Percentiles rank a stretch among this genome's conserved stretches.
phyloP scores from a whole-genome alignment of 768 basidiomycete species.

The Wakefieldia striispora region DNA sequence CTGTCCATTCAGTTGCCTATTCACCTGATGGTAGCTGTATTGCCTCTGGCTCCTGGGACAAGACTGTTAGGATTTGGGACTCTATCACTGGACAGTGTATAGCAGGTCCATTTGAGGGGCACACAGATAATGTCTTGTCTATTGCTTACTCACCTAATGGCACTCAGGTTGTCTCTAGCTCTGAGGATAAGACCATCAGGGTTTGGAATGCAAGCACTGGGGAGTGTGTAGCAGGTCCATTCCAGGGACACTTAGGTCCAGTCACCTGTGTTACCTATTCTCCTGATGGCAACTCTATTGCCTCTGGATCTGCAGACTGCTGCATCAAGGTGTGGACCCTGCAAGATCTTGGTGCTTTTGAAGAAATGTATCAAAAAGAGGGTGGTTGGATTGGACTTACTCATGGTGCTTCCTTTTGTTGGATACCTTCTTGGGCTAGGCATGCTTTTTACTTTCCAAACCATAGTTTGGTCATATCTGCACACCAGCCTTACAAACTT shows the following conservation, averaged over 20 bases:
- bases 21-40: constrained; percentile 23
- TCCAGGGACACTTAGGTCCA: constrained; percentile 7
- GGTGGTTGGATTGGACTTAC: constrained; percentile 19
- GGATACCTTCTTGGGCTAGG: constrained; percentile 20
- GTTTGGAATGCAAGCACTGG: constrained; percentile 18
- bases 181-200: constrained; percentile 15
- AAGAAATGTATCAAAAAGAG: constrained; percentile 7
- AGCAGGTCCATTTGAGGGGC: constrained; percentile 19
- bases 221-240: constrained; percentile 15
- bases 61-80: constrained; percentile 23
- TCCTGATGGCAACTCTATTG: constrained; percentile 13
- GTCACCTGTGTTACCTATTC: constrained; percentile 14
- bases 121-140: constrained; percentile 10
- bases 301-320: constrained; percentile 15
- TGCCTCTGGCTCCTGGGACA: constrained; percentile 26
- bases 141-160: constrained; percentile 23
- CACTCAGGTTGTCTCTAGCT: constrained; percentile 13
- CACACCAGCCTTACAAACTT: constrained; percentile 6
- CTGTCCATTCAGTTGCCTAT: constrained; percentile 18
- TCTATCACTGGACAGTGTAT: constrained; percentile 13
- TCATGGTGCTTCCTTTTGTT: constrained; percentile 8
- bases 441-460: constrained; percentile 16
- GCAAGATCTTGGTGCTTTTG: background rate
- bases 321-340: constrained; percentile 12
- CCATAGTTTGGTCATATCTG: constrained; percentile 16